Evolutionary conservation across 1,284 basidiomycete species (phyloP), one percentile per base, ranked within the genome.

Genomic region (Ceraceosorus bombacis): DNA sequence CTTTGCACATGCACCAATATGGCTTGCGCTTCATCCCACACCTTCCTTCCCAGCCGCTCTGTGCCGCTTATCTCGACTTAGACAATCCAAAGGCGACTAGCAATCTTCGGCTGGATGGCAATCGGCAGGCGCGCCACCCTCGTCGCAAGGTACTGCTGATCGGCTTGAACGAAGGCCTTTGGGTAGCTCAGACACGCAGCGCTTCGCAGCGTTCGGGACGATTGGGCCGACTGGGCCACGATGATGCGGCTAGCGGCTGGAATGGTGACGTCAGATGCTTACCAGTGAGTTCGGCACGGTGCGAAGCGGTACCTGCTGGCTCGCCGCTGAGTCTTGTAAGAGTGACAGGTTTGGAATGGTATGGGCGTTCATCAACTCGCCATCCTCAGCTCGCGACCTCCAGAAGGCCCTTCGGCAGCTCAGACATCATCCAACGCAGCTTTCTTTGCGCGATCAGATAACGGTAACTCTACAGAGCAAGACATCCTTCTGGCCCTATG

Each of bases 11-110:
- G 0, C 62, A 66, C 37, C 59, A 64, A 17, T 68, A 62, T 39
- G 69, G 69, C 4, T 69, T 65, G 15, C 59, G 69, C 40, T 71
- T 71, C 54, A 63, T 71, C 7, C 67, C 69, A 6, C 69, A 71
- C 51, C 55, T 71, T 9, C 52, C 58, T 38, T 63, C 68, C 9
- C 63, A 69, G 55, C 69, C 69, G n/a, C 55, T 71, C 7, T 71
- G 69, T 54, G 61, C 59, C 13, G 51, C 65, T n/a, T 54, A 66
- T 27, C 51, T 71, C 39, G 57, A 66, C 13, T 38, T 70, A 5
- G 54, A 52, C 9, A n/a, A 60, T 17, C 7, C 59, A n/a, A 4
- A 38, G 15, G 41, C 54, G 12, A 2, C 48, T 36, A 13, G 50
- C 10, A 17, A 41, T 9, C n/a, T 38, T 7, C 9, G 56, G 38